Evolutionary conservation across 2,329 filamentous ascomycete genomes (phyloP).

Genomic region (Claviceps monticola): DNA sequence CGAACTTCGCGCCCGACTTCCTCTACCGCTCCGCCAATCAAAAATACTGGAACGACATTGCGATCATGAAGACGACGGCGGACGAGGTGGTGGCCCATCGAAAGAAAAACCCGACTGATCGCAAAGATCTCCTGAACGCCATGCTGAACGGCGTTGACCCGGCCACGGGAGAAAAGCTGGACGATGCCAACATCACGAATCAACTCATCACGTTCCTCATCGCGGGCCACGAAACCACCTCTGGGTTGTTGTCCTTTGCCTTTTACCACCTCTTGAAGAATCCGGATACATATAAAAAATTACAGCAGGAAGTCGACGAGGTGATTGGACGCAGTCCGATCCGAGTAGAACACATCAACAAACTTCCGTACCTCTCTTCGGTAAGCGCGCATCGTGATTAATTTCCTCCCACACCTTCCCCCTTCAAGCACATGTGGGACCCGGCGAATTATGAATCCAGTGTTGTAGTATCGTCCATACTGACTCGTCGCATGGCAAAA

Average conservation of each 20-base stretch:
- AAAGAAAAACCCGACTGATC: constrained; percentile 37
- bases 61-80: constrained; percentile 38
- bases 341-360: constrained; percentile 44
- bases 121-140: constrained; percentile 54
- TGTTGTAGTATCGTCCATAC: too few species aligned
- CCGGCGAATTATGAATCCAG: too few species aligned
- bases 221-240: constrained; percentile 59
- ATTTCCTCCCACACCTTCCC: not conserved
- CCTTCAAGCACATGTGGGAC: too few species aligned
- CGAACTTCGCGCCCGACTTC: constrained; percentile 29
- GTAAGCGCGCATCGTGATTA: constrained; percentile 14
- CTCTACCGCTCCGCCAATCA: constrained; percentile 34
- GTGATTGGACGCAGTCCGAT: constrained; percentile 47
- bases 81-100: constrained; percentile 47
- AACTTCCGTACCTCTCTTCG: constrained; percentile 52
- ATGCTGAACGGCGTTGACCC: constrained; percentile 57
- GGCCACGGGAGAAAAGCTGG: constrained; percentile 51
- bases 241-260: constrained; percentile 50
- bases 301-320: constrained; percentile 52
- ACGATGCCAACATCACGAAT: constrained; percentile 47
- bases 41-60: constrained; percentile 41
- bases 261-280: constrained; percentile 53
- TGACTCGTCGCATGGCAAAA: not conserved
- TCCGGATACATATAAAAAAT: constrained; percentile 43
- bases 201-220: constrained; percentile 64